Base-by-base conservation (phyloP, 2,329 filamentous ascomycete genomes). In the Fusarium nodosum region DNA sequence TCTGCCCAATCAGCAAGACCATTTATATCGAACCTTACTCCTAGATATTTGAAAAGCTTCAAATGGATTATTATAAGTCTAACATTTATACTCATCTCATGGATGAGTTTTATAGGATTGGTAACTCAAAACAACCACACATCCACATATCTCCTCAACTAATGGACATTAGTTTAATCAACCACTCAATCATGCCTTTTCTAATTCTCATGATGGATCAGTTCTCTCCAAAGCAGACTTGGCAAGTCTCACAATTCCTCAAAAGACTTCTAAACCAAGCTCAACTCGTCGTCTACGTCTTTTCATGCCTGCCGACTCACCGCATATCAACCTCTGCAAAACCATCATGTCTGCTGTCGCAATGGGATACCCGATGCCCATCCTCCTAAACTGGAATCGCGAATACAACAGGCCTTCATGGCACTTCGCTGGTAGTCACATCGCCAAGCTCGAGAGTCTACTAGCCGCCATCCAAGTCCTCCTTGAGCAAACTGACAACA, bases 341-440 rank as follows among this genome's bases (percentile, higher is more conserved):
- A 75, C 77, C 28, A 69, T 79, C 58, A 79, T 80, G 77, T 81
- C 78, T 2, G 77, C 77, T 12, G 74, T 80, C 18, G 79, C 77
- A 3, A 72, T 79, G 9, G 79, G 80, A 1, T 81, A 80, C n/a
- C 79, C 79, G 0, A 68, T 77, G 33, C 79, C 79, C 0, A 77
- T 74, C 2, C 67, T 81, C 5, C 65, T 81, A 1, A 80, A 81
- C 74, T 81, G 80, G 80, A 56, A 75, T 5, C 72, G 77, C 51
- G 79, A 80, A 46, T 81, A 79, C 55, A 79, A 80, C 54, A 70
- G 77, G 0, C 78, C 77, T 1, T 64, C 75, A 12, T 80, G 78
- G 78, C 78, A 81, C 33, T 78, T 80, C 62, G 73, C 70, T 3
- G 79, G 79, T n/a, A 79, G 77, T 45, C 79, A 79, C 33, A 79